A percentile compares a stretch with the other conserved stretches of the same genome.
These are phyloP conservation scores for Venturia oleaginea DNA, from an alignment of 2,329 filamentous ascomycete species.

Conservation along the genomic window DNA sequence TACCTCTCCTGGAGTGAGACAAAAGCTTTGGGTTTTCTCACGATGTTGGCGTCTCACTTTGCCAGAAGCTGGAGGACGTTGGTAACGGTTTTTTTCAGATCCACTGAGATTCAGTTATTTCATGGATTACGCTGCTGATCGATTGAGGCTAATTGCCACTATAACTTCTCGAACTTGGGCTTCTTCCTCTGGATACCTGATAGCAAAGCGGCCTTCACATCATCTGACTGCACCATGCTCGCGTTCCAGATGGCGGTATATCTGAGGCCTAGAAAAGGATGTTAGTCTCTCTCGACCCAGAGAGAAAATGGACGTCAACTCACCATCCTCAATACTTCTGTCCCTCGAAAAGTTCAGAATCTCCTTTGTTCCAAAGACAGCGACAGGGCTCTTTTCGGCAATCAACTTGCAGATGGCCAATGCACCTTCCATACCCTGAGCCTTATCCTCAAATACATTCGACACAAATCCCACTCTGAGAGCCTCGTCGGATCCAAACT, in stretches of 20 bases:
- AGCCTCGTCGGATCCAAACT: conserved; percentile 62
- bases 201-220: conserved; percentile 65
- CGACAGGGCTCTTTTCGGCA: conserved; percentile 76
- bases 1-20: no score
- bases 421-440: conserved; percentile 51
- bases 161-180: conserved; percentile 67
- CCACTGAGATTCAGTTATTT: no score
- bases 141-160: background rate
- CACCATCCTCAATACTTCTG: conserved; percentile 66
- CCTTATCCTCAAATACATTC: conserved; percentile 52
- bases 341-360: conserved; percentile 75
- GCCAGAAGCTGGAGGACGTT: background rate
- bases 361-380: conserved; percentile 81
- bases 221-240: conserved; percentile 69
- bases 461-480: conserved; percentile 61
- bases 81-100: no score
- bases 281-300: conserved; percentile 3
- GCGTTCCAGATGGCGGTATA: conserved; percentile 88
- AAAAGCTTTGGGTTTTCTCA: no score
- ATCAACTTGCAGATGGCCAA: conserved; percentile 56
- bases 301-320: conserved; percentile 24
- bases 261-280: conserved; percentile 48
- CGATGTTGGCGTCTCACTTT: no score
- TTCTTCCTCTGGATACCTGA: conserved; percentile 70
- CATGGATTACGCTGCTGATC: background rate